Base-by-base conservation (phyloP, 257 asterid genomes). In the Schizonepeta tenuifolia region DNA sequence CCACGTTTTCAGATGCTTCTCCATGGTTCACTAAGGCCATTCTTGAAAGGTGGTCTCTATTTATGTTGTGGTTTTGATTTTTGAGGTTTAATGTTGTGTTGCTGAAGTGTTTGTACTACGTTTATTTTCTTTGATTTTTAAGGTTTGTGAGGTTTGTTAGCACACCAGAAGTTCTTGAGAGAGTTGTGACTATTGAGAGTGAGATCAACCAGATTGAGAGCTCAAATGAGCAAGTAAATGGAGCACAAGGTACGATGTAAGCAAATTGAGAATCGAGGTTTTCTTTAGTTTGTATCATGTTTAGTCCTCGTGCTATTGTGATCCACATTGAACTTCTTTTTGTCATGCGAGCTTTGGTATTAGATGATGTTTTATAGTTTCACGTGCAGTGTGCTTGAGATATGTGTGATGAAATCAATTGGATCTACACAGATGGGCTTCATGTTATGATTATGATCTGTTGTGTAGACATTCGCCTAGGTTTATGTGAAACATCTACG, bases 81-180 rank as follows among this genome's bases (percentile, higher is more conserved):
- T 10, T 36, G 12, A 49, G 41, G 18, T 14, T 58, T 51, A 2
- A 13, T 38, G 35, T 9, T 66, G 57, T 47, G 70, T 11, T 41
- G 13, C 57, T 50, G 0, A 61, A 28, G 22, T 67, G 22, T n/a
- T 31, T 66, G 26, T 60, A 6, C 9, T n/a, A n/a, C n/a, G n/a
- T n/a, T 6, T 7, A 12, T 31, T 40, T 31, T 47, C 43, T 46
- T 7, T 2, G 6, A 43, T 6, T 41, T 61, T 66, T 80, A 31
- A 91, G 97, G 87, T 89, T 91, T 78, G 97, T 89, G 88, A 86
- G 78, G 73, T 91, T 91, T 83, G 95, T 91, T 33, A 83, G 82
- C 75, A 84, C 93, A 40, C 97, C 97, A 6, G 97, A 91, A 75
- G 82, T 86, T 79, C 89, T 91, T 22, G 97, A 91, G 87, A 83